Evolutionary conservation across 2,329 filamentous ascomycete species (phyloP).

Genomic region (Cercospora janseana): DNA sequence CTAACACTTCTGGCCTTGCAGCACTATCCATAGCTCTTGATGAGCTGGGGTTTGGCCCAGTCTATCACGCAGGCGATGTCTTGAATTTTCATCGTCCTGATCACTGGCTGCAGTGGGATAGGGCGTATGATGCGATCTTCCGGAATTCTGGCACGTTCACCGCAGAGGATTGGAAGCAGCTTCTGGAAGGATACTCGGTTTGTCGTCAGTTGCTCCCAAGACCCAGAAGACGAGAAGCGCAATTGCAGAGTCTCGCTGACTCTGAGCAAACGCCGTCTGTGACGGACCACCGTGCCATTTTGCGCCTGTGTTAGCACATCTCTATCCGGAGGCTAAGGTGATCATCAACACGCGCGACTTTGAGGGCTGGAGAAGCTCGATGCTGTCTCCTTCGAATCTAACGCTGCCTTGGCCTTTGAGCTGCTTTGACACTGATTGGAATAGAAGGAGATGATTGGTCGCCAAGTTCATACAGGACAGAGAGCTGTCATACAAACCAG

Average conservation of each 20-base stretch:
- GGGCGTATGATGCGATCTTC: background rate
- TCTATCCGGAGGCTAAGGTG: slow-evolving; percentile 41
- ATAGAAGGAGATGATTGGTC: background rate
- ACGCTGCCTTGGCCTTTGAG: background rate
- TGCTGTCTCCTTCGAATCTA: background rate
- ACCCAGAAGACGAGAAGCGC: background rate
- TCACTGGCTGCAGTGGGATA: background rate
- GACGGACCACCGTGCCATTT: background rate
- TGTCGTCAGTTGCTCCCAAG: background rate
- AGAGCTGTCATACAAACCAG: background rate
- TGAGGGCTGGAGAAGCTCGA: background rate
- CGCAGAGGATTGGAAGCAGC: background rate
- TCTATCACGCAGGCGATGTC: background rate
- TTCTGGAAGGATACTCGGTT: background rate
- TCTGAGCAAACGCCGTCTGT: background rate
- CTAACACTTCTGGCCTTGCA: background rate
- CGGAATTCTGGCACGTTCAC: background rate
- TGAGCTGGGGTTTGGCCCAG: background rate
- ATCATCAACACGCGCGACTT: slow-evolving; percentile 36
- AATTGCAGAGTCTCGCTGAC: background rate
- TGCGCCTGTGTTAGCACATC: slow-evolving; percentile 7
- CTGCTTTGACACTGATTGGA: background rate
- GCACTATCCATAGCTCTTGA: background rate
- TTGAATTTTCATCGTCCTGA: background rate
- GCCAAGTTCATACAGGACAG: background rate